Base-by-base conservation (phyloP, 2,329 filamentous ascomycete genomes). In the Macrophomina pseudophaseolina region DNA sequence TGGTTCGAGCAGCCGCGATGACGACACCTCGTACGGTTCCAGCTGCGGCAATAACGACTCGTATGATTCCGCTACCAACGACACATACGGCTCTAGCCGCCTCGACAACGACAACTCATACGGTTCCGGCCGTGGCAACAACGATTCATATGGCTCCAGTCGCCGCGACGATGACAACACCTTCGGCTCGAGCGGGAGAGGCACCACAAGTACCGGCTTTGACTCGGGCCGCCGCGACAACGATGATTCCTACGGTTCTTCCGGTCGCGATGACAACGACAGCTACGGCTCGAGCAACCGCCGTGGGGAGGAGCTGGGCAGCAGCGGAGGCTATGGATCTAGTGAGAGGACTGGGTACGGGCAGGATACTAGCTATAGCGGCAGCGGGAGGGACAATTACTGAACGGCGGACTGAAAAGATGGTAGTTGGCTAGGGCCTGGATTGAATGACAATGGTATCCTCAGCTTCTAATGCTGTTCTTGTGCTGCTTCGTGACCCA, bases 51-150 rank as follows among this genome's bases (percentile, higher is more conserved):
- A 60, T 23, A 23, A 23, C 23, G 23, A 23, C 23, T 23, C 23
- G 23, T 23, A 23, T 23, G 23, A 3, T 23, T 23, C 23, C 23
- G 23, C 23, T 23, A 23, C 23, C 18, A 56, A 66, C 56, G 68
- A 68, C 65, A 67, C 12, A 49, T 64, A 32, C 40, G 46, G 66
- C 51, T 68, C 48, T 4, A 30, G 63, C 44, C 49, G 51, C 58
- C 40, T 23, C 14, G 46, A 28, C 58, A 58, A 18, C 40, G 64
- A 54, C 58, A 16, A 56, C 8, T 9, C 32, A 14, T 35, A 38
- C 14, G 52, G 52, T 18, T 44, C 56, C 8, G 18, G 9, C n/a
- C 4, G 38, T 23, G 7, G 56, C n/a, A 40, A 12, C n/a, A 23
- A 4, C n/a, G 40, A 28, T 28, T 35, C 23, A 23, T 23, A 1